Evolutionary conservation across 345 rosid genomes (phyloP), one percentile per base, ranked within the genome.

Genomic region (Brassica napus): DNA sequence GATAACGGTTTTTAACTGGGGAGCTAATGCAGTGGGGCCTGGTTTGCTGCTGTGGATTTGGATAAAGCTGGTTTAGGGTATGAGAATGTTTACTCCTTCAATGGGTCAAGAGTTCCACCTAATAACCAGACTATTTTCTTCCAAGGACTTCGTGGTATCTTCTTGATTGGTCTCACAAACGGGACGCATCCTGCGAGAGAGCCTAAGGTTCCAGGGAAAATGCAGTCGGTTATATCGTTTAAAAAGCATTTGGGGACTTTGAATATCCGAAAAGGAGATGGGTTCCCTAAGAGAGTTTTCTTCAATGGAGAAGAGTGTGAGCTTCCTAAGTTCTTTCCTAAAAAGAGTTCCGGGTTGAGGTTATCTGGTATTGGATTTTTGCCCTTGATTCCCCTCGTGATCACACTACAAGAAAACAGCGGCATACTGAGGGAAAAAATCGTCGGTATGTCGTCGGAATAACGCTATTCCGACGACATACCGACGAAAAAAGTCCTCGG

Each of bases 241-340:
- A 79, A 76, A 0, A 95, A 95, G 58, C 10, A 71, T 0, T 80
- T 86, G 12, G 85, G 84, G 3, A 65, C 59, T 1, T 82, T 93
- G 12, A 81, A 90, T 60, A 74, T 95, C 7, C 66, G 6, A 0
- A 24, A 55, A 3, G 98, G 99, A 2, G 92, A 93, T 70, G 97
- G 96, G 0, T 95, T 90, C 65, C 99, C 99, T 3, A 76, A 85
- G 15, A 90, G 78, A 83, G 84, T 95, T 61, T 78, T 79, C 72
- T 95, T 95, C 73, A 90, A 95, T 68, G 99, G 99, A n/a, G 97
- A 93, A 81, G 97, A 95, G 82, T 95, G 99, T 72, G 88, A 89
- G 2, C 85, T 95, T 69, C 99, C 99, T 1, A 74, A 75, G 23
- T 68, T 52, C 3, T 69, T 90, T n/a, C 99, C 99, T 0, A 39